A percentile compares a stretch with the other conserved stretches of the same genome.
phyloP scores from a whole-genome alignment of 306 rosid genomes.

The Hippophae rhamnoides region DNA sequence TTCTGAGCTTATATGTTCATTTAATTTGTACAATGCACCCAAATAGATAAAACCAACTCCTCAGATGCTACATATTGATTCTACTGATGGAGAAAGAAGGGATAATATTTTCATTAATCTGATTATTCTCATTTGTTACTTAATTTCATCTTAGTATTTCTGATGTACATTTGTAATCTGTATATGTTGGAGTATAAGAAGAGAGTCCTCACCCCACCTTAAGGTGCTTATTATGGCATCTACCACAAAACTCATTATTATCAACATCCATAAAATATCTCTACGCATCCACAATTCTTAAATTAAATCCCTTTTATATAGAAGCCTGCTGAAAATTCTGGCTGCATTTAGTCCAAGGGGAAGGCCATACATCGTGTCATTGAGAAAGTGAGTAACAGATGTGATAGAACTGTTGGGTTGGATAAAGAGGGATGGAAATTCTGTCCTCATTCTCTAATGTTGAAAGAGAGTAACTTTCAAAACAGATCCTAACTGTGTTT shows the following conservation, averaged over 20 bases:
- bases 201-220: background rate
- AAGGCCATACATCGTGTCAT: background rate
- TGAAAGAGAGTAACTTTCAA: background rate
- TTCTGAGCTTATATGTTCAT: background rate
- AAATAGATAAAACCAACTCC: slow-evolving; percentile 8
- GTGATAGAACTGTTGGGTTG: slow-evolving; percentile 6
- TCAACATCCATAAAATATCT: background rate
- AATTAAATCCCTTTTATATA: background rate
- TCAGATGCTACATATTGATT: slow-evolving; percentile 12
- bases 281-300: background rate
- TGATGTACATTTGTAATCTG: too few species aligned
- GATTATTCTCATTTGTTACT: background rate
- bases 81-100: slow-evolving; percentile 10
- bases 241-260: background rate
- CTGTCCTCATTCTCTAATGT: slow-evolving; percentile 9
- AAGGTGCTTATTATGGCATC: background rate
- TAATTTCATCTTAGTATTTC: background rate
- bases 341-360: background rate
- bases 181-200: background rate
- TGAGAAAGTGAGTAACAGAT: slow-evolving; percentile 13
- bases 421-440: slow-evolving; percentile 1
- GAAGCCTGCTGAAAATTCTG: background rate
- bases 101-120: slow-evolving; percentile 11
- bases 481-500: background rate
- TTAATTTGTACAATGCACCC: slow-evolving; percentile 9